Conservation (phyloP, 352 stramenopile genomes). For the Aphanomyces astaci region DNA sequence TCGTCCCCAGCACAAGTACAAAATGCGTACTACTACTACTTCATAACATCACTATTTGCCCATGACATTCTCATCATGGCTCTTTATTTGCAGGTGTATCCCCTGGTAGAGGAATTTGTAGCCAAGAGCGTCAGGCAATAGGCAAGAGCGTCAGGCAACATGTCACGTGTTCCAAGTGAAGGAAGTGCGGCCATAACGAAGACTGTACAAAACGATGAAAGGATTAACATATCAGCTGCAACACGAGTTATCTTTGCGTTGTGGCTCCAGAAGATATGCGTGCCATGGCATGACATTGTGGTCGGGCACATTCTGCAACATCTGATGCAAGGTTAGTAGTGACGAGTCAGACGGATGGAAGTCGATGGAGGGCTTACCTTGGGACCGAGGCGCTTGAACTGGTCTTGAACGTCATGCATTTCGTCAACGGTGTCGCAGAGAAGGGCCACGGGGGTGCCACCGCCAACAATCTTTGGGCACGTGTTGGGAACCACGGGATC, state of each 20-base stretch:
- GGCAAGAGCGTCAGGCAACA: too few species aligned
- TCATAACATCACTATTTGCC: too few species aligned
- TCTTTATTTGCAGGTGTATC: constrained; percentile 37
- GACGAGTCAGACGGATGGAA: background rate
- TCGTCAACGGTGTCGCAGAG: constrained; percentile 6
- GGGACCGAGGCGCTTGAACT: background rate
- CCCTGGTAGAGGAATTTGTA: constrained; percentile 42
- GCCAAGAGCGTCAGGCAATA: background rate
- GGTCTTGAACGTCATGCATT: constrained; percentile 1
- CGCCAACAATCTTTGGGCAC: background rate
- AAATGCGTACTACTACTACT: too few species aligned
- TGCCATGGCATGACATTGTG: constrained; percentile 16
- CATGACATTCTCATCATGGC: too few species aligned
- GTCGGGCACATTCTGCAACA: background rate
- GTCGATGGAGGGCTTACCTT: background rate
- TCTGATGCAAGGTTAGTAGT: background rate
- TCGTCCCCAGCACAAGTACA: constrained; percentile 34
- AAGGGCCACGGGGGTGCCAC: background rate
- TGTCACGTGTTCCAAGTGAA: too few species aligned
- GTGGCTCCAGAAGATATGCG: constrained; percentile 8
- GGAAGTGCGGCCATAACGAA: too few species aligned
- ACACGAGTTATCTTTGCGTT: constrained; percentile 1
- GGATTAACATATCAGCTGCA: too few species aligned
- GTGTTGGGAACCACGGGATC: background rate
- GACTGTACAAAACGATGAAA: too few species aligned